Evolutionary conservation across 2,329 filamentous ascomycete species (phyloP).

Genomic region (Mycocentrospora acerina): DNA sequence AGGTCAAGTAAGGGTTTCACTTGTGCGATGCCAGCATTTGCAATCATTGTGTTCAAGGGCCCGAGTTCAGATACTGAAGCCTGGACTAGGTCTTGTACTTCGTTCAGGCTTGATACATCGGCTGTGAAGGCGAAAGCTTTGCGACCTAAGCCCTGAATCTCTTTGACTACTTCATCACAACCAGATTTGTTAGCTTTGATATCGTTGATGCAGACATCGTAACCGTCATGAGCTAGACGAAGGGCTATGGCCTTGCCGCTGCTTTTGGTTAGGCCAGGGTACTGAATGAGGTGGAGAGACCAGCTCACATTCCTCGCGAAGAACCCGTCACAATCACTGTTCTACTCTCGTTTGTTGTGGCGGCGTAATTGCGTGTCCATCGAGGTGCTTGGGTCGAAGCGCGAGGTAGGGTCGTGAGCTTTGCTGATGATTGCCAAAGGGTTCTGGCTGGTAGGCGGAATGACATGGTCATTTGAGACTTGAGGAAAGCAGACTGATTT

Average conservation of each 20-base stretch:
- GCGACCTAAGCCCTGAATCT: slow-evolving; percentile 56
- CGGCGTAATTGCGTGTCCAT: slow-evolving; percentile 29
- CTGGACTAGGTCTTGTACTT: slow-evolving; percentile 58
- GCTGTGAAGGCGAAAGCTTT: slow-evolving; percentile 58
- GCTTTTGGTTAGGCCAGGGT: slow-evolving; percentile 5
- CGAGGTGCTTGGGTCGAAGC: slow-evolving; percentile 13
- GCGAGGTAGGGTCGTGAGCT: slow-evolving; percentile 11
- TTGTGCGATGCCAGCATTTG: slow-evolving; percentile 64
- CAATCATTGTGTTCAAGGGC: slow-evolving; percentile 56
- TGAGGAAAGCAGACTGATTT: too few relatives aligned
- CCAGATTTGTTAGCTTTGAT: slow-evolving; percentile 54
- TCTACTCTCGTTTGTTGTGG: slow-evolving; percentile 19
- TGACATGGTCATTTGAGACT: slow-evolving; percentile 17
- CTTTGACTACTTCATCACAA: slow-evolving; percentile 55
- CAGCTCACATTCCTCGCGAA: slow-evolving; percentile 39
- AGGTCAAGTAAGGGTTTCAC: slow-evolving; percentile 59
- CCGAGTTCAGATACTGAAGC: slow-evolving; percentile 57
- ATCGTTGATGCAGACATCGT: slow-evolving; percentile 67
- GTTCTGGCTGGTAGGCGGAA: slow-evolving; percentile 21
- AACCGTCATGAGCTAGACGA: slow-evolving; percentile 65
- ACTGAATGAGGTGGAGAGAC: background rate
- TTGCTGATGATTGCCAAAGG: slow-evolving; percentile 22
- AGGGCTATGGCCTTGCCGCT: slow-evolving; percentile 65
- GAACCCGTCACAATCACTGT: slow-evolving; percentile 44
- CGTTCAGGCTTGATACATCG: slow-evolving; percentile 59